These are phyloP conservation scores for Amylostereum chailletii DNA, from an alignment of 1,284 basidiomycete genomes.

Conservation along the genomic window DNA sequence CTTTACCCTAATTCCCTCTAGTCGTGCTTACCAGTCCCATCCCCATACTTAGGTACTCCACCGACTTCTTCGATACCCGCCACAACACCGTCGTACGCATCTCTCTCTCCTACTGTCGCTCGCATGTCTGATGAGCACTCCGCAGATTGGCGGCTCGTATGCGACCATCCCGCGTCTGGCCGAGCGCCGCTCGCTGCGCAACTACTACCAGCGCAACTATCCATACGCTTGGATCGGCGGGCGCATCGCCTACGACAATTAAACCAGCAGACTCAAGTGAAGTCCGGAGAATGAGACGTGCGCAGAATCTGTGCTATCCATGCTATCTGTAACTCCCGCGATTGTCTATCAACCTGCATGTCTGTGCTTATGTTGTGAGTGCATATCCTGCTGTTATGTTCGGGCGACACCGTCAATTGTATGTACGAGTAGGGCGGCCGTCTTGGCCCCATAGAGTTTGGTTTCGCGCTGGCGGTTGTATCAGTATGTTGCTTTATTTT, in stretches of 20 bases:
- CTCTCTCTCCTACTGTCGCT: not conserved
- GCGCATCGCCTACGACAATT: conserved; percentile 61
- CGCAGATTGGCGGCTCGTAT: conserved; percentile 84
- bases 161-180: conserved; percentile 79
- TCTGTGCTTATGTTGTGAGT: no score
- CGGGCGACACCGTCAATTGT: no score
- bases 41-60: conserved; percentile 52
- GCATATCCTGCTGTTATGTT: no score
- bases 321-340: no score
- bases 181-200: conserved; percentile 67
- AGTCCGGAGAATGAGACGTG: no score
- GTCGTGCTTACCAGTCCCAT: conserved; percentile 5
- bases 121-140: not conserved
- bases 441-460: no score
- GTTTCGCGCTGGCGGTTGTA: no score
- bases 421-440: no score
- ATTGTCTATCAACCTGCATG: no score
- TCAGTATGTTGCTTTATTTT: no score
- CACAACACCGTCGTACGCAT: conserved; percentile 76
- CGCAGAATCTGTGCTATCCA: no score
- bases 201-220: conserved; percentile 81
- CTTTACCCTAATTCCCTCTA: not conserved
- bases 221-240: conserved; percentile 68
- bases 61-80: conserved; percentile 84
- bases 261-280: not conserved